Percentiles rank a stretch among this genome's conserved stretches.
Conservation (phyloP, 139 green algal species). For the Chlamydomonas sphaeroides region DNA sequence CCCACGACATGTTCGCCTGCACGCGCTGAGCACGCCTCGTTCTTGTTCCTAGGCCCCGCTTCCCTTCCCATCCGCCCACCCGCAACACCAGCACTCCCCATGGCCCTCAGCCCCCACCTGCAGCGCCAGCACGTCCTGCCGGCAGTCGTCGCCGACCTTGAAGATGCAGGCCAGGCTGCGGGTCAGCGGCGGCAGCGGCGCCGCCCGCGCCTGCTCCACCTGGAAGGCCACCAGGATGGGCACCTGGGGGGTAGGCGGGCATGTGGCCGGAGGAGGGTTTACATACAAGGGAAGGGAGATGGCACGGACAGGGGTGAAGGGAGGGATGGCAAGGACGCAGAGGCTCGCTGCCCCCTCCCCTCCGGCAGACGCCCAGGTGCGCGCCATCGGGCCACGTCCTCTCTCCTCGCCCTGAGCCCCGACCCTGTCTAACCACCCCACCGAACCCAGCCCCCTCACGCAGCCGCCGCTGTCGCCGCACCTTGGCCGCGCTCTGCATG, state of each 20-base stretch:
- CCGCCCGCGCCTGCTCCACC: constrained; percentile 57
- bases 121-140: constrained; percentile 97
- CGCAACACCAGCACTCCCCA: neutral
- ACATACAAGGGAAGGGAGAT: too few species aligned
- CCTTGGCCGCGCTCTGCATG: constrained; percentile 91
- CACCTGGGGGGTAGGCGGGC: constrained; percentile 63
- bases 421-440: too few species aligned
- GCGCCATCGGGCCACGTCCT: too few species aligned
- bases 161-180: constrained; percentile 85
- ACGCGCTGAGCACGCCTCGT: too few species aligned
- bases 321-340: too few species aligned
- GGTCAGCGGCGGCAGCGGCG: constrained; percentile 11
- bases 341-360: too few species aligned
- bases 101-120: constrained; percentile 70
- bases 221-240: constrained; percentile 93
- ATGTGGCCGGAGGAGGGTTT: neutral
- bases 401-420: too few species aligned
- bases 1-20: too few species aligned
- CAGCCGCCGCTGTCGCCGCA: constrained; percentile 10
- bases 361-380: too few species aligned
- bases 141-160: constrained; percentile 96
- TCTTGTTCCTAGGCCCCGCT: too few species aligned
- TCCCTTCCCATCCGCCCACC: neutral
- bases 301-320: too few species aligned
- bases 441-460: too few species aligned